Evolutionary conservation across 192 early-diverging fungal genomes (phyloP), one percentile per base, ranked within the genome.

Genomic region (Podila verticillata): DNA sequence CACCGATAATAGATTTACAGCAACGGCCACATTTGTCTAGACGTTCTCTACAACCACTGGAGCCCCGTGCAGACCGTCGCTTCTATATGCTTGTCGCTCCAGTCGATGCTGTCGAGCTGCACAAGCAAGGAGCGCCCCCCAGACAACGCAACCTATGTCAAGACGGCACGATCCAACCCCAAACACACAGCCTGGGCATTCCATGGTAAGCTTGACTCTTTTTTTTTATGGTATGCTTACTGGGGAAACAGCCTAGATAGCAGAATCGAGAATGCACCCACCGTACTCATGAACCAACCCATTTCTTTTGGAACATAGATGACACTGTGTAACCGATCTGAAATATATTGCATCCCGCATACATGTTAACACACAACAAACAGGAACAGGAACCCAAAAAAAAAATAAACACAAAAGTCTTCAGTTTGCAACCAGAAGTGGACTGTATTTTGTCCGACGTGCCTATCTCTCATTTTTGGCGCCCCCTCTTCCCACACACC

Each of bases 1-100:
- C 20, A 29, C 35, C 70, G 4, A 6, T 73, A 5, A 63, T 77
- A 87, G 85, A 81, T 92, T 39, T 95, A 96, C 78, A 90, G 90
- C 84, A 98, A 98, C 75, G 96, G 97, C n/a, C 97, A 98, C 68
- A 98, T 98, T 59, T 98, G 97, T 74, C 81, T 98, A 34, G 97
- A 95, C 70, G 97, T 98, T 63, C 88, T 98, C 48, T 98, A 98
- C 80, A 92, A 92, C 72, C 89, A 96, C 36, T 98, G 97, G 97
- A 91, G 89, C 24, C 97, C 97, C 0, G 97, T 96, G 0, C 87
- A 97, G 69, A 98, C 96, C 7, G 93, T 97, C 28, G 88, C 90
- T 31, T 90, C 92, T 3, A 92, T 98, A 15, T 98, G 96, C 69
- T 85, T 98, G 64, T 95, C 93, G 0, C 89, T 98, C 29, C 89